Base-by-base conservation (phyloP, 768 basidiomycete genomes). In the Lactarius sp. region DNA sequence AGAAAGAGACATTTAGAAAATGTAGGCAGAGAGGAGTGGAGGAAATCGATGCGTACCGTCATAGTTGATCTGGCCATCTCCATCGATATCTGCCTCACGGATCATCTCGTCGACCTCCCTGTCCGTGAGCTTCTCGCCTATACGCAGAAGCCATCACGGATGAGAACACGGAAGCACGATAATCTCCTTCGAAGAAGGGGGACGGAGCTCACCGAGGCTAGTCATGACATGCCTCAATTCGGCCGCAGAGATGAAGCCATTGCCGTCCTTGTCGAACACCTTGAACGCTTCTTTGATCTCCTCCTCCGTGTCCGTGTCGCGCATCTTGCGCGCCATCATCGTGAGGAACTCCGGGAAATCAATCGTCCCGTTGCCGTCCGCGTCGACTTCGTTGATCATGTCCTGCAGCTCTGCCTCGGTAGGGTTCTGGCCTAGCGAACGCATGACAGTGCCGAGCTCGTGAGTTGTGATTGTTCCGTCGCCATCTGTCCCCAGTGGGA, bases 231-330 rank as follows among this genome's bases (percentile, higher is more conserved):
- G 87, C 72, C 87, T 82, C 74, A 97, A 76, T 79, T 98, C 95
- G 2, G 86, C 85, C 5, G 90, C 85, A 41, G 82, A 87, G 76
- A 98, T 97, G 71, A 80, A 90, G 18, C 94, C 95, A 70, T 93
- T 94, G 13, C 90, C 90, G 71, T 98, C 92, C 83, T 92, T 94
- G 77, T 98, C 95, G 71, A 97, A 97, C 59, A 94, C 92, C 76
- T 90, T 90, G 85, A 98, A 98, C 31, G 96, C 96, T 80, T 95
- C 92, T 74, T 85, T 86, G 76, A 98, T 90, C 78, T 97, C 95
- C 75, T 94, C 94, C 76, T 97, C 93, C 69, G 84, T 84, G 73
- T 95, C 94, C 27, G 90, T 90, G 73, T 95, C 91, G 73, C 87
- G 86, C 90, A 93, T 93, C 78, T 91, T 91, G 69, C 89, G 80